Evolutionary conservation across 257 asterid genomes (phyloP), one percentile per base, ranked within the genome.

Genomic region (Solanum dulcamara): DNA sequence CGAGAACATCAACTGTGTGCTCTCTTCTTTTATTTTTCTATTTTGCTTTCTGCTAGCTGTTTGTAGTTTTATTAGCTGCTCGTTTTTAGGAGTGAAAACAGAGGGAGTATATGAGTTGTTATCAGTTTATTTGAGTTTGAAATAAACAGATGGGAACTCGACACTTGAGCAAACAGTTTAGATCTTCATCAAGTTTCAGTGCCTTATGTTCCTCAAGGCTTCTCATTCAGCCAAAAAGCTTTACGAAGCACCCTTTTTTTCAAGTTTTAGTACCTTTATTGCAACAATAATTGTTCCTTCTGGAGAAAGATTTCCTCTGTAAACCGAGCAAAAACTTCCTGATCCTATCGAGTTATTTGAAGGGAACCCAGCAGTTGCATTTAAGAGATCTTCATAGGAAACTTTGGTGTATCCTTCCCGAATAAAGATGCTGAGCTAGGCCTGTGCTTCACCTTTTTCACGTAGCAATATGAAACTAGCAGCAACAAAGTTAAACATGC

Each of bases 161-260:
- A 66, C 79, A 50, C 94, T 90, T 10, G 94, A 92, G 88, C 95
- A 92, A 85, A 90, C 90, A 42, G 93, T 92, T 44, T 88, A 82
- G 80, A 92, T 87, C 88, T 85, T 92, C 38, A 90, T 88, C 14
- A 92, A 93, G 86, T 91, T 89, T 60, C 88, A 48, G 68, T 90
- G 95, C 44, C 92, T 82, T 74, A 88, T 70, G 86, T 84, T 88
- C 83, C 85, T 88, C 90, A 92, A 70, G 83, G 92, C 93, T 50
- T 81, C 51, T 15, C 93, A 92, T 84, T 92, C 95, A 5, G 90
- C 88, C 70, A 91, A 13, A 86, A 92, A 92, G 90, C 91, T 90
- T 85, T 85, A 90, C 60, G 86, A 72, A 50, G 93, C 95, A 44
- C 92, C 93, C 80, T 57, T 87, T 37, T 70, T 86, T 57, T 88